Evolutionary conservation across 2,329 filamentous ascomycete genomes (phyloP).

Genomic region (Phaeosphaeriaceae sp.): DNA sequence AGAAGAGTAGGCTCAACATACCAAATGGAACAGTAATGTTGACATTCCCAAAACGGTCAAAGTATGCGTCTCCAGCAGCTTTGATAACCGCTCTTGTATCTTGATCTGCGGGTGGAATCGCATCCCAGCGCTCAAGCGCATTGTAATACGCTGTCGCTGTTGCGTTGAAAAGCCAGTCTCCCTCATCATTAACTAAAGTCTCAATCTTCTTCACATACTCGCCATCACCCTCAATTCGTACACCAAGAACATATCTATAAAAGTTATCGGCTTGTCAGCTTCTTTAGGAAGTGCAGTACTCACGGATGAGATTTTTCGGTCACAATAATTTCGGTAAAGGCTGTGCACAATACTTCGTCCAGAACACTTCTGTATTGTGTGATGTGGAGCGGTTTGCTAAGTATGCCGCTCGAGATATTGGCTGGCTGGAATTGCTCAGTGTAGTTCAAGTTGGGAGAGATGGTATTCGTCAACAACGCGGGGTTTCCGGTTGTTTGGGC

Average conservation of each 20-base stretch:
- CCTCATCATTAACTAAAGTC: slow-evolving; percentile 26
- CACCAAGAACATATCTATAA: slow-evolving; percentile 29
- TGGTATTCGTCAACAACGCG: slow-evolving; percentile 8
- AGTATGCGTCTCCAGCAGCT: slow-evolving; percentile 33
- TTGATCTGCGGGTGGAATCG: slow-evolving; percentile 14
- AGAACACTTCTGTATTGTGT: slow-evolving; percentile 21
- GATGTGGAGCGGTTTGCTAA: slow-evolving; percentile 25
- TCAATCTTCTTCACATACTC: slow-evolving; percentile 25
- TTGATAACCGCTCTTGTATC: slow-evolving; percentile 24
- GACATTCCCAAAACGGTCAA: slow-evolving; percentile 23
- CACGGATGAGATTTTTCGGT: slow-evolving; percentile 4
- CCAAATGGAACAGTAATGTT: slow-evolving; percentile 27
- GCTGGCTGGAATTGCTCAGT: slow-evolving; percentile 25
- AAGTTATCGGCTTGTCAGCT: background rate
- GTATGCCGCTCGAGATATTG: slow-evolving; percentile 24
- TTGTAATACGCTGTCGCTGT: slow-evolving; percentile 20
- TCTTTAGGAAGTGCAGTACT: background rate
- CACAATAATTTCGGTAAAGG: slow-evolving; percentile 30
- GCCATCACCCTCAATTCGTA: slow-evolving; percentile 18
- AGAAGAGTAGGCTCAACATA: too few species aligned
- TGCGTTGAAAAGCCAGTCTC: slow-evolving; percentile 34
- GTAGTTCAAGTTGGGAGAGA: slow-evolving; percentile 24
- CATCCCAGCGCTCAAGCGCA: slow-evolving; percentile 21
- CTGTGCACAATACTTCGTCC: slow-evolving; percentile 25
- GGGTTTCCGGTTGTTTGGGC: slow-evolving; percentile 24